These are phyloP conservation scores for Amanita subjunquillea DNA, from an alignment of 768 basidiomycete species.

Conservation along the genomic window DNA sequence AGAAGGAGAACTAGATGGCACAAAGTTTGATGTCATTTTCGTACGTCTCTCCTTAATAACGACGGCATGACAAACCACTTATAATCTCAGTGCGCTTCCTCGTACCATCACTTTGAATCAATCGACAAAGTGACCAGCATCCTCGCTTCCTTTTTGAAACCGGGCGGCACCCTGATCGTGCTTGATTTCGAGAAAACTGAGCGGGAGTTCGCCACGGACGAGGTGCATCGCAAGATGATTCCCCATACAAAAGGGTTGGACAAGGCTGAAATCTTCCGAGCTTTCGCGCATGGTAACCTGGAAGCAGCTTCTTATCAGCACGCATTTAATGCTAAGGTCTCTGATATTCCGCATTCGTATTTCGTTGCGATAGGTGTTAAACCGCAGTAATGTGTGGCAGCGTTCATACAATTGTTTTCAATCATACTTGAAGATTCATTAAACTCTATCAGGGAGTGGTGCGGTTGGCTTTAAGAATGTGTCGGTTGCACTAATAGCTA, in stretches of 20 bases:
- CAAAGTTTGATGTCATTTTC: constrained; percentile 59
- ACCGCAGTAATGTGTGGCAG: not conserved
- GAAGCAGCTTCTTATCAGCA: not conserved
- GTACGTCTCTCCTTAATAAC: constrained; percentile 30
- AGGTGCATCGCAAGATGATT: not conserved
- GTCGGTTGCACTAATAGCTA: too few relatives aligned
- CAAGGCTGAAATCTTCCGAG: not conserved
- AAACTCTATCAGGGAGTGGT: too few relatives aligned
- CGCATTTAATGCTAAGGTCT: not conserved
- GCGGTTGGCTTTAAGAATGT: too few relatives aligned
- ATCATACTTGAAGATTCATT: too few relatives aligned
- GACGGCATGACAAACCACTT: not conserved
- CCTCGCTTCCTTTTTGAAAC: constrained; percentile 50
- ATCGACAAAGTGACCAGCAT: constrained; percentile 39
- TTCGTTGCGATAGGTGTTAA: not conserved
- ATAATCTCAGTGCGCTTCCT: constrained; percentile 36
- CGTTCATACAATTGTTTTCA: too few relatives aligned
- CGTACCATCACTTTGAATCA: constrained; percentile 58
- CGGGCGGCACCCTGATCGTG: constrained; percentile 50
- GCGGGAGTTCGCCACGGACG: not conserved
- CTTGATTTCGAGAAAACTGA: constrained; percentile 29
- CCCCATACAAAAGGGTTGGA: not conserved
- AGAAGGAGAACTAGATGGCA: constrained; percentile 36
- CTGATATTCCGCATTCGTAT: not conserved
- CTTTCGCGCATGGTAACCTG: not conserved